These are phyloP conservation scores for Diplodia corticola DNA, from an alignment of 2,329 filamentous ascomycete genomes.

Conservation along the genomic window DNA sequence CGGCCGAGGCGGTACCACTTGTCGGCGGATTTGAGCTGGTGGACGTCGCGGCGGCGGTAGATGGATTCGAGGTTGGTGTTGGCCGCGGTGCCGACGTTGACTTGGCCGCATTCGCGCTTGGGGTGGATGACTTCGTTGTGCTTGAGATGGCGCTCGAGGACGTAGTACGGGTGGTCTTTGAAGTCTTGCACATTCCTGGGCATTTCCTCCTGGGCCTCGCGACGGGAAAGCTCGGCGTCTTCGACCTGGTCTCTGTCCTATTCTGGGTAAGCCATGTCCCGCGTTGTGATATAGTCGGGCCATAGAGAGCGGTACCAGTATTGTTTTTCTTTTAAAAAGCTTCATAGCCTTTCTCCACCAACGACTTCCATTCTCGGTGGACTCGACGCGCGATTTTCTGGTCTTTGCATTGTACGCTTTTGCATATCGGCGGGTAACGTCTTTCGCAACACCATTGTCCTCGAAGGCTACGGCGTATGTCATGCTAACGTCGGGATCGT, in stretches of 20 bases:
- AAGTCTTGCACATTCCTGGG: constrained; percentile 84
- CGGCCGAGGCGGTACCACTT: constrained; percentile 90
- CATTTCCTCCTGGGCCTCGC: constrained; percentile 74
- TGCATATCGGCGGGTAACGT: constrained; percentile 84
- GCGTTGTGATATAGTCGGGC: not conserved
- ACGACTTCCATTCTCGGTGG: constrained; percentile 53
- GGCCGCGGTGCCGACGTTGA: constrained; percentile 64
- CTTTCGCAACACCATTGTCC: constrained; percentile 71
- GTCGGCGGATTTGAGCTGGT: constrained; percentile 73
- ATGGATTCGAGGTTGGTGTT: constrained; percentile 69
- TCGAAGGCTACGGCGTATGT: constrained; percentile 86
- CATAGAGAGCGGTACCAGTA: constrained; percentile 24
- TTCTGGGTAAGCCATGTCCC: not conserved
- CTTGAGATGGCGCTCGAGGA: constrained; percentile 79
- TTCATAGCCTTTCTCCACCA: constrained; percentile 58
- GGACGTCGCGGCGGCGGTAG: constrained; percentile 79
- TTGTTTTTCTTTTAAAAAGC: constrained; percentile 40
- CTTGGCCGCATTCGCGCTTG: constrained; percentile 71
- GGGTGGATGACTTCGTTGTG: constrained; percentile 81
- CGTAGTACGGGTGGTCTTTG: constrained; percentile 74
- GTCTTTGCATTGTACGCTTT: constrained; percentile 93
- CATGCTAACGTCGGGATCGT: constrained; percentile 73
- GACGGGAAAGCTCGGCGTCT: constrained; percentile 69
- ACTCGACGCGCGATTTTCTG: constrained; percentile 75
- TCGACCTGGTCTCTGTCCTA: constrained; percentile 80